A percentile compares a stretch with the other conserved stretches of the same genome.
These are phyloP conservation scores for Stephanodiscus minutulus DNA, from an alignment of 108 stramenopile genomes.

Conservation along the genomic window DNA sequence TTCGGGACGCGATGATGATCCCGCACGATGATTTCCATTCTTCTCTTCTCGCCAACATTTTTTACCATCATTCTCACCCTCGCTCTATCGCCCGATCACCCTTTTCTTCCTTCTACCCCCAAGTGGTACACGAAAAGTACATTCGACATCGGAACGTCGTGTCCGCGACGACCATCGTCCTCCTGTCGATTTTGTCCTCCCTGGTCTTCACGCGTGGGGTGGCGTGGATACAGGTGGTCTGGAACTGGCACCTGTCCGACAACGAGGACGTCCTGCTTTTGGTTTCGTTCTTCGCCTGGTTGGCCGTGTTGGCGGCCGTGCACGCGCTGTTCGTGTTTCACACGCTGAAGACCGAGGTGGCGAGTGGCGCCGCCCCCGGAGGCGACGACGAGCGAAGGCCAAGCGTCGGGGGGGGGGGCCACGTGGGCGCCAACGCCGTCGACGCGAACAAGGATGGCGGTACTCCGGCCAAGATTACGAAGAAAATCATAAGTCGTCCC, in stretches of 20 bases:
- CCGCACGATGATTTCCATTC: too few relatives aligned
- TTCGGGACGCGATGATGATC: too few relatives aligned
- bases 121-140: slow-evolving; percentile 40
- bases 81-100: background rate
- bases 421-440: background rate
- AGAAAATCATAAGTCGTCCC: background rate
- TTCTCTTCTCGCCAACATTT: background rate
- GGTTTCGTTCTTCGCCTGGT: slow-evolving; percentile 38
- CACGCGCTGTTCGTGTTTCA: slow-evolving; percentile 39
- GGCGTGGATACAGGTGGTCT: slow-evolving; percentile 47
- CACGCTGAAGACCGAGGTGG: slow-evolving; percentile 34
- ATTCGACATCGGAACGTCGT: slow-evolving; percentile 36
- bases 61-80: background rate
- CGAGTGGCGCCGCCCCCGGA: background rate
- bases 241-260: slow-evolving; percentile 20
- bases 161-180: slow-evolving; percentile 30
- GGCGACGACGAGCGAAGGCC: background rate
- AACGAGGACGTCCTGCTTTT: slow-evolving; percentile 34
- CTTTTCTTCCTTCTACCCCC: background rate
- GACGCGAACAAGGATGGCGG: background rate
- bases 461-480: background rate
- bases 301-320: slow-evolving; percentile 27
- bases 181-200: slow-evolving; percentile 25
- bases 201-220: slow-evolving; percentile 41
- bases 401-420: background rate